These are phyloP conservation scores for Sporothrix euskadiensis DNA, from an alignment of 2,329 filamentous ascomycete species.

Conservation along the genomic window DNA sequence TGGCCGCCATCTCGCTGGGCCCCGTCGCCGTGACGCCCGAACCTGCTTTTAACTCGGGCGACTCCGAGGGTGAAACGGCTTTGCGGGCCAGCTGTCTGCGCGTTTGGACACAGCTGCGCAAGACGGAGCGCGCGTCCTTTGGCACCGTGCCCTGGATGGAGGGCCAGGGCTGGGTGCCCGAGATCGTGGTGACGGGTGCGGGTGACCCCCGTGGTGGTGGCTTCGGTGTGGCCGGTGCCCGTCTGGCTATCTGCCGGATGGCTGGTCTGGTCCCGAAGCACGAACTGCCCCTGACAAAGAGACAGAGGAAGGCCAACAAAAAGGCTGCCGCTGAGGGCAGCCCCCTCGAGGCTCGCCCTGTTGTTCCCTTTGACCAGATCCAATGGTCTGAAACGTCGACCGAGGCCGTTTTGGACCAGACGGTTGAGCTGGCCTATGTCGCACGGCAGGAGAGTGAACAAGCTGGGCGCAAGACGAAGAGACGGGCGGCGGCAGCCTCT, in stretches of 20 bases:
- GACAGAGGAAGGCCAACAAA: background rate
- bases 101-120: slow-evolving; percentile 38
- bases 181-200: slow-evolving; percentile 41
- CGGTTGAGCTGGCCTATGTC: slow-evolving; percentile 28
- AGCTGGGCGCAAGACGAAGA: background rate
- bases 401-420: slow-evolving; percentile 27
- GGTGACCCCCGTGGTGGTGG: slow-evolving; percentile 38
- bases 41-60: background rate
- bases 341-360: slow-evolving; percentile 25
- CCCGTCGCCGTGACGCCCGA: background rate
- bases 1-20: background rate
- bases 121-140: slow-evolving; percentile 31
- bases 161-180: slow-evolving; percentile 39
- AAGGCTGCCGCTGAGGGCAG: background rate
- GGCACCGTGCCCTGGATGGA: slow-evolving; percentile 34
- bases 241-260: slow-evolving; percentile 41
- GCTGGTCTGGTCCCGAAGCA: slow-evolving; percentile 38
- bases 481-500: background rate
- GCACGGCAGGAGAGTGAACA: slow-evolving; percentile 20
- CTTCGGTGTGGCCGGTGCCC: slow-evolving; percentile 39
- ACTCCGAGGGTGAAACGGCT: slow-evolving; percentile 18
- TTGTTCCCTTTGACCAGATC: slow-evolving; percentile 43
- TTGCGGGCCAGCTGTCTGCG: slow-evolving; percentile 35
- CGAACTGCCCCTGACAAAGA: background rate
- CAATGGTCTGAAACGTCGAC: slow-evolving; percentile 31